Evolutionary conservation across 2,329 filamentous ascomycete species (phyloP).

Genomic region (Paraphoma sp.): DNA sequence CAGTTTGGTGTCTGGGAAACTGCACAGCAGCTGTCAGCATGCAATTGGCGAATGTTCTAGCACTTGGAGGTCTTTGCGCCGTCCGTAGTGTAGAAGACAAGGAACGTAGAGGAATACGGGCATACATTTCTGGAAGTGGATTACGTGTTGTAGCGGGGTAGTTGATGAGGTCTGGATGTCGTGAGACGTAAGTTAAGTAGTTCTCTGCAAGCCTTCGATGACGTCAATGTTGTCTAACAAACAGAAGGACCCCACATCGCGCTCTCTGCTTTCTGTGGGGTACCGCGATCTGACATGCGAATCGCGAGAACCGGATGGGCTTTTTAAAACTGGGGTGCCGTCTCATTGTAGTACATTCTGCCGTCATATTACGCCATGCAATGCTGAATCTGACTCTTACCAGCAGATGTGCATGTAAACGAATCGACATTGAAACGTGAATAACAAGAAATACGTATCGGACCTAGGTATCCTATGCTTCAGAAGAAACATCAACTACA

Average conservation of each 20-base stretch:
- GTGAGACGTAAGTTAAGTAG: constrained; percentile 19
- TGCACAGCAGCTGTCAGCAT: constrained; percentile 29
- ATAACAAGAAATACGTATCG: constrained; percentile 22
- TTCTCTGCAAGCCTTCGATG: constrained; percentile 11
- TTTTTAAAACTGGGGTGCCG: not conserved
- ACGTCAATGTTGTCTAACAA: constrained; percentile 18
- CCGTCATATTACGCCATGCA: not conserved
- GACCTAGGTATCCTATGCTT: constrained; percentile 8
- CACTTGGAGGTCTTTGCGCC: constrained; percentile 8
- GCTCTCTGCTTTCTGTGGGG: not conserved
- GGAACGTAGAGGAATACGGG: constrained; percentile 10
- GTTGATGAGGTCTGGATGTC: constrained; percentile 9
- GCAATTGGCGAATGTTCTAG: constrained; percentile 14
- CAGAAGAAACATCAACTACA: not conserved
- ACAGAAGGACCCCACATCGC: constrained; percentile 4
- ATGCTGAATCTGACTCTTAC: not conserved
- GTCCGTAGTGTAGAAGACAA: not conserved
- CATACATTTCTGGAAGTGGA: constrained; percentile 17
- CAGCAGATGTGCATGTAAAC: not conserved
- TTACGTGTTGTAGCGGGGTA: constrained; percentile 5
- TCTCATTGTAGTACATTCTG: not conserved
- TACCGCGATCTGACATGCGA: not conserved
- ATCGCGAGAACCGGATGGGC: constrained; percentile 1
- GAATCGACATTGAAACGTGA: constrained; percentile 8
- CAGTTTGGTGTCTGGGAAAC: constrained; percentile 15